Evolutionary conservation across 306 rosid genomes (phyloP), one percentile per base, ranked within the genome.

Genomic region (Medicago ruthenica): DNA sequence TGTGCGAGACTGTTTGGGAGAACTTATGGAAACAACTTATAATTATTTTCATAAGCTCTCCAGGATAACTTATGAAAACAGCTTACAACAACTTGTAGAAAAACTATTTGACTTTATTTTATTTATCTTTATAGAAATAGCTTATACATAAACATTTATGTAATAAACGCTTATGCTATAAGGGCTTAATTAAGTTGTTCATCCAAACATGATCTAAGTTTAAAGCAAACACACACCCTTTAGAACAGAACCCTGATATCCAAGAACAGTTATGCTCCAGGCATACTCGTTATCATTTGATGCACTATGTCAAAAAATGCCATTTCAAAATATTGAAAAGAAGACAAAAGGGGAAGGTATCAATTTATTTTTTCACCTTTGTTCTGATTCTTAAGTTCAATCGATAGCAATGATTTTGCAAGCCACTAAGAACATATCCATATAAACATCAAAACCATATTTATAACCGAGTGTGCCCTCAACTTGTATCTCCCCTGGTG

Each of bases 261-360:
- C 92, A 87, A 84, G 92, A 90, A 27, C 86, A 92, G 84, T 83
- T 95, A 80, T 90, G 90, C 84, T 95, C 97, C 0, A 86, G 97
- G 77, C 98, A 95, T 85, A 84, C 98, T 58, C 81, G 88, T 6
- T 90, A 95, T 78, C 97, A 95, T 75, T 76, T 95, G 85, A 95
- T 89, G 97, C 97, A 92, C 68, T 92, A 95, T 80, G 83, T 95
- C 22, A 95, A 92, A 74, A 95, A 95, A 83, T 95, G 99, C 24
- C 99, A 95, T 82, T 76, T 95, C 74, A 95, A 95, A 91, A 92
- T 95, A 40, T 71, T 95, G 40, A 95, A 88, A 82, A 92, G 97
- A 83, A 86, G 85, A 85, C 97, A 85, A 64, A 92, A 80, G 88
- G 89, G 72, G 80, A 92, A 92, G 99, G 97, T 90, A 72, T 67